Conservation (phyloP, 2,329 filamentous ascomycete species). For the Hypoxylon sp. region DNA sequence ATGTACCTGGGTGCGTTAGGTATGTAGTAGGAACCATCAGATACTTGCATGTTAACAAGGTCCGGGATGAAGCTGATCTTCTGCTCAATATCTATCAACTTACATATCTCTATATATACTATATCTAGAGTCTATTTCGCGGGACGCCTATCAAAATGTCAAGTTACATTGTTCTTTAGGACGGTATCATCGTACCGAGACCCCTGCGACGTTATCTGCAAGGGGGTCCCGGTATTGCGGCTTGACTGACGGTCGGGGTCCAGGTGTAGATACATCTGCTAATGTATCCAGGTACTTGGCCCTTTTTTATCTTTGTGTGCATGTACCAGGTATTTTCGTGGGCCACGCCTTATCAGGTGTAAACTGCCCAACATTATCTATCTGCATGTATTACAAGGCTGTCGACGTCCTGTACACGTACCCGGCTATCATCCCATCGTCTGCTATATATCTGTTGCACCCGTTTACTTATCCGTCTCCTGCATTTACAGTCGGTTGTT, state of each 20-base stretch:
- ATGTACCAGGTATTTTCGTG: too few relatives aligned
- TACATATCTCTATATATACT: too few relatives aligned
- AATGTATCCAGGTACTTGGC: too few relatives aligned
- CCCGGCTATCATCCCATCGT: background rate
- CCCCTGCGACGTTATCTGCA: slow-evolving; percentile 26
- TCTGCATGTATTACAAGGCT: background rate
- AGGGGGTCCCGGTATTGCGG: slow-evolving; percentile 17
- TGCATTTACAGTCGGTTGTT: too few relatives aligned
- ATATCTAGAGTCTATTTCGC: too few relatives aligned
- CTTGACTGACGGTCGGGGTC: slow-evolving; percentile 3
- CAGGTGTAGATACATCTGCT: too few relatives aligned
- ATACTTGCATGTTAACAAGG: too few relatives aligned
- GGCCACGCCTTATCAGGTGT: background rate
- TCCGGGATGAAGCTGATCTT: too few relatives aligned
- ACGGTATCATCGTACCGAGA: slow-evolving; percentile 27
- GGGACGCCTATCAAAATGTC: slow-evolving; percentile 1
- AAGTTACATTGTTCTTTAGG: slow-evolving; percentile 21
- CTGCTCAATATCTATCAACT: too few relatives aligned
- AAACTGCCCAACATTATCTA: too few relatives aligned
- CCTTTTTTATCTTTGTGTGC: slow-evolving; percentile 20
- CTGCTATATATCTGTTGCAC: background rate
- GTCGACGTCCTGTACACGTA: slow-evolving; percentile 1
- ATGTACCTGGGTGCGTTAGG: too few relatives aligned
- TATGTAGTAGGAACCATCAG: too few relatives aligned
- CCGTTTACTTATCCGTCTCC: background rate